Percentiles rank a stretch among this genome's conserved stretches.
These are phyloP conservation scores for Wickerhamomyces sp. DNA, from an alignment of 1,139 yeast genomes.

Conservation along the genomic window DNA sequence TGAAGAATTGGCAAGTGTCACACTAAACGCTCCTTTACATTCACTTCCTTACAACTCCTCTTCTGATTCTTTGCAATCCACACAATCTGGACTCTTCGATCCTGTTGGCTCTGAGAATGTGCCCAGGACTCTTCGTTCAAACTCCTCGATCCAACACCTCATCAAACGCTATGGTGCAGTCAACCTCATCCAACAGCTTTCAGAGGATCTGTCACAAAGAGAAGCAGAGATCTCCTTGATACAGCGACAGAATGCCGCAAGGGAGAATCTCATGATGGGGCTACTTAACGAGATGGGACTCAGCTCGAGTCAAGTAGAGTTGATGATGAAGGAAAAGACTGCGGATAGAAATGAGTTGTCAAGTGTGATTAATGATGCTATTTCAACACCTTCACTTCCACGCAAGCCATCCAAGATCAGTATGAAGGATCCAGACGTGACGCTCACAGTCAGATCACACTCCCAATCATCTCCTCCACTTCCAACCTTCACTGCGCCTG, in stretches of 20 bases:
- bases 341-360: slow-evolving; percentile 2
- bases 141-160: slow-evolving; percentile 32
- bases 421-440: no score
- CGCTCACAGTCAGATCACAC: no score
- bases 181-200: slow-evolving; percentile 41
- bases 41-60: slow-evolving; percentile 13
- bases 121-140: slow-evolving; percentile 33
- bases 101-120: slow-evolving; percentile 15
- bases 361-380: no score
- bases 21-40: slow-evolving; percentile 15
- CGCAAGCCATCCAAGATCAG: no score
- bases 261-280: slow-evolving; percentile 40
- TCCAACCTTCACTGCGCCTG: background rate
- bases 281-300: slow-evolving; percentile 42
- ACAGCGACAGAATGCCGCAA: slow-evolving; percentile 35
- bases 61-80: slow-evolving; percentile 3
- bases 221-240: slow-evolving; percentile 42
- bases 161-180: slow-evolving; percentile 38
- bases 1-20: background rate
- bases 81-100: slow-evolving; percentile 3
- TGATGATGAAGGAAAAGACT: slow-evolving; percentile 25
- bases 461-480: slow-evolving; percentile 13
- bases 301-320: slow-evolving; percentile 40
- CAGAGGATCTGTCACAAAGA: slow-evolving; percentile 43
- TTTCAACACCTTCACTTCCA: no score